Evolutionary conservation across 2,329 filamentous ascomycete genomes (phyloP).

Genomic region (Fusarium sp.): DNA sequence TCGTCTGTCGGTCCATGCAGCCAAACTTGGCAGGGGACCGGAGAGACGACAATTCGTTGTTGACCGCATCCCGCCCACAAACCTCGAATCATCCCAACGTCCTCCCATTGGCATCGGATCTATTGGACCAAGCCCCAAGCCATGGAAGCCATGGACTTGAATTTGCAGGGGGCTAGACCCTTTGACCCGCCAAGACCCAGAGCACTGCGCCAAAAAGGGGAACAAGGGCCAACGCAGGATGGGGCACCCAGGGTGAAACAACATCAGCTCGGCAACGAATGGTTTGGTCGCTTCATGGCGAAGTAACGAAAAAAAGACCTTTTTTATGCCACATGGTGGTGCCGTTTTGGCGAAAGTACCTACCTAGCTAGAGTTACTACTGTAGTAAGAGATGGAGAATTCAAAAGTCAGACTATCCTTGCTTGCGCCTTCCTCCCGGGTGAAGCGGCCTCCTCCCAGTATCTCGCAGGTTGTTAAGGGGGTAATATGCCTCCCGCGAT

Average conservation of each 20-base stretch:
- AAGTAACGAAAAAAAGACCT: too few species aligned
- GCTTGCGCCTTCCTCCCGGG: not conserved
- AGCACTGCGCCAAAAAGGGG: not conserved
- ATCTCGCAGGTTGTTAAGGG: conserved; percentile 18
- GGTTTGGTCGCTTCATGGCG: not conserved
- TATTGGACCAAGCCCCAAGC: not conserved
- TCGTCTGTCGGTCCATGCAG: not conserved
- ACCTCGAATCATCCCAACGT: not conserved
- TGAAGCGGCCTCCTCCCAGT: conserved; percentile 4
- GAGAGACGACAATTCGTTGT: not conserved
- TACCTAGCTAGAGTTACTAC: not conserved
- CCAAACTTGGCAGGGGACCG: not conserved
- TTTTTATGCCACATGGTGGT: conserved; percentile 12
- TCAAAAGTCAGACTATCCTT: not conserved
- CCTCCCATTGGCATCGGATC: not conserved
- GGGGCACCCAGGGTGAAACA: not conserved
- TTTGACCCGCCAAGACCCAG: not conserved
- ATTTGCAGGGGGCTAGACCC: not conserved
- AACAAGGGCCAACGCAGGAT: not conserved
- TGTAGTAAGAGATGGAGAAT: not conserved
- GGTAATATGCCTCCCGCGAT: conserved; percentile 29
- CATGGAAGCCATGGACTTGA: not conserved
- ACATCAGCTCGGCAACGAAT: conserved; percentile 1
- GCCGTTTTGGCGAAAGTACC: not conserved
- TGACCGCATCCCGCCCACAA: not conserved